A percentile compares a stretch with the other conserved stretches of the same genome.
phyloP scores from a whole-genome alignment of 108 stramenopile genomes.

The Discostella pseudostelligera region DNA sequence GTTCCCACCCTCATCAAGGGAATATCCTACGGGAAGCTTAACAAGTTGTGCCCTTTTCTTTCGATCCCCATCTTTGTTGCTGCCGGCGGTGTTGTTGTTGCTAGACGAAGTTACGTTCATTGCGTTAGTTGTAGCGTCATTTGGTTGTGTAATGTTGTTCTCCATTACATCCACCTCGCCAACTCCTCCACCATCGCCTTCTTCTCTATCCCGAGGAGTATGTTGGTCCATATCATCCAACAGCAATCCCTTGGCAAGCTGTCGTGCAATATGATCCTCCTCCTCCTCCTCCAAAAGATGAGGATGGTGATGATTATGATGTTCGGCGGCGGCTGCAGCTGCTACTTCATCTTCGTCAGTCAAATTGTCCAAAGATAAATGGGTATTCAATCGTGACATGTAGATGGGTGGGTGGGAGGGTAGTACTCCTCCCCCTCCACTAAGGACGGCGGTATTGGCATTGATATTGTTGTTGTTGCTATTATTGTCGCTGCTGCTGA shows the following conservation, averaged over 20 bases:
- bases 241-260: slow-evolving; percentile 36
- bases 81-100: background rate
- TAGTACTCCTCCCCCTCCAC: slow-evolving; percentile 39
- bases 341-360: slow-evolving; percentile 9
- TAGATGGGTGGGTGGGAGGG: slow-evolving; percentile 36
- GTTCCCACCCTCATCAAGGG: slow-evolving; percentile 36
- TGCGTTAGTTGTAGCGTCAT: too few species aligned
- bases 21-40: slow-evolving; percentile 38
- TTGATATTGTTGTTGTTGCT: too few species aligned
- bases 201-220: background rate
- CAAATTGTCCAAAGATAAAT: slow-evolving; percentile 27
- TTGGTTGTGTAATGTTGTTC: too few species aligned
- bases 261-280: slow-evolving; percentile 46
- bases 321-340: background rate
- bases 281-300: slow-evolving; percentile 5
- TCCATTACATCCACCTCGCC: background rate
- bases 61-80: too few species aligned
- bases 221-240: slow-evolving; percentile 36
- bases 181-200: background rate
- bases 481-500: background rate
- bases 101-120: too few species aligned
- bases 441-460: slow-evolving; percentile 8
- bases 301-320: background rate
- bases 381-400: slow-evolving; percentile 40
- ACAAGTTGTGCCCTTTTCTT: slow-evolving; percentile 15